Evolutionary conservation across 352 stramenopile genomes (phyloP), one percentile per base, ranked within the genome.

Genomic region (Globisporangium heterothallicum): DNA sequence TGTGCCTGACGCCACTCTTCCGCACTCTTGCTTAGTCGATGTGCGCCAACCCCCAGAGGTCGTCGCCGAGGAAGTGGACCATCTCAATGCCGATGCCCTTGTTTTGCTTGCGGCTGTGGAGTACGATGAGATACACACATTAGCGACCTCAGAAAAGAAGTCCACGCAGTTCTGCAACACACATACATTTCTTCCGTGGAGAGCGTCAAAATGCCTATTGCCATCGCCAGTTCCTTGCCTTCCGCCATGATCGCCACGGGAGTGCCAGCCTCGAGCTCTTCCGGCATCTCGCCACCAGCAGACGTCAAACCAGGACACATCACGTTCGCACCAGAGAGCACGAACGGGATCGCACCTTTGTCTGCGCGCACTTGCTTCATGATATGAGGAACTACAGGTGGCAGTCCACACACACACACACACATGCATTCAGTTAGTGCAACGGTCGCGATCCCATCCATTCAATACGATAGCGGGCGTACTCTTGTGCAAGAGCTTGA

Each of bases 231-330:
- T 56, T 98, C 85, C 70, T 99, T 99, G 46, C 96, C 96, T 64
- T 99, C 96, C 4, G 97, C 97, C 86, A 97, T 97, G 62, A 99
- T 98, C 24, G 90, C 90, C 49, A 97, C 90, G 0, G 88, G 83
- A 42, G 74, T 94, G 41, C 79, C 92, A 49, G 64, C 81, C 10
- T 72, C 66, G 55, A 97, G 53, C 19, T 96, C 78, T 29, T 94
- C 80, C 8, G 90, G 87, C 82, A 99, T 94, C 56, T 94, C 74
- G 19, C 93, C 94, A 35, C 95, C 95, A 16, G 86, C 80, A 56
- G 96, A 98, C 6, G 96, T 99, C 13, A 99, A 78, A 16, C 97
- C 97, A 13, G 96, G 96, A 56, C 96, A 99, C 97, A 99, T 99
- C 50, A 99, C 94, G 75, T 99, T 98, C 21, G 97, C 96, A 14